Evolutionary conservation across 805 yeast genomes (phyloP).

Genomic region (Wickerhamiella vanderwaltii): DNA sequence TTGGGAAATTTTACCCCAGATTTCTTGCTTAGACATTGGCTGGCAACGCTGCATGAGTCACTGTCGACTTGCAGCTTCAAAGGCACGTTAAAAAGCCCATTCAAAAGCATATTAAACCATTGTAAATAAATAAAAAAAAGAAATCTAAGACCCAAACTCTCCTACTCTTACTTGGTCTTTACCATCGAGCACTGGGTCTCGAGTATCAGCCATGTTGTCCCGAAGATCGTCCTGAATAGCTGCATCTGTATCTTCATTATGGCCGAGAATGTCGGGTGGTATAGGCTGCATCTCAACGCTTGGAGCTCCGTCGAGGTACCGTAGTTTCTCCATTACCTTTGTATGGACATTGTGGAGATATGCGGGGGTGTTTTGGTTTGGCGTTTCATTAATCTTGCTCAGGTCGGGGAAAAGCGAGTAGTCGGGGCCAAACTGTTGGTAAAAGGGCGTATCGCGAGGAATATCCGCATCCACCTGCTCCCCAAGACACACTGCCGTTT

Average conservation of each 20-base stretch:
- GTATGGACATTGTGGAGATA: slow-evolving; percentile 69
- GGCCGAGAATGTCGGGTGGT: slow-evolving; percentile 51
- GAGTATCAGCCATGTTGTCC: slow-evolving; percentile 16
- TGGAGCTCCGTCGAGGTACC: slow-evolving; percentile 83
- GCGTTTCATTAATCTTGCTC: slow-evolving; percentile 47
- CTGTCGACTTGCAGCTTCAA: no score
- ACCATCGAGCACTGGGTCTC: background rate
- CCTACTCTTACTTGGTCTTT: slow-evolving; percentile 4
- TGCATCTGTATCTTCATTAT: slow-evolving; percentile 28
- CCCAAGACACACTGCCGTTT: slow-evolving; percentile 76
- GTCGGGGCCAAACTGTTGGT: slow-evolving; percentile 82
- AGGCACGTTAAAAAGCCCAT: no score
- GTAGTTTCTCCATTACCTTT: slow-evolving; percentile 65
- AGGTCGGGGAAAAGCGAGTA: slow-evolving; percentile 73
- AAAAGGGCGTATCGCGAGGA: slow-evolving; percentile 64
- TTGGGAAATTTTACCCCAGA: no score
- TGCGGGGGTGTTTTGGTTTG: slow-evolving; percentile 67
- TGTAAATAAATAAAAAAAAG: no score
- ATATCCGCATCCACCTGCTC: slow-evolving; percentile 63
- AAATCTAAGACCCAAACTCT: slow-evolving; percentile 4
- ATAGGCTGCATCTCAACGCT: slow-evolving; percentile 84
- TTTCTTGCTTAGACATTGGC: no score
- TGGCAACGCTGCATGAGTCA: no score
- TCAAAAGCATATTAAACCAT: no score
- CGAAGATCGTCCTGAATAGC: slow-evolving; percentile 26